Conservation (phyloP, 2,329 filamentous ascomycete genomes). For the Diaporthe destruens region DNA sequence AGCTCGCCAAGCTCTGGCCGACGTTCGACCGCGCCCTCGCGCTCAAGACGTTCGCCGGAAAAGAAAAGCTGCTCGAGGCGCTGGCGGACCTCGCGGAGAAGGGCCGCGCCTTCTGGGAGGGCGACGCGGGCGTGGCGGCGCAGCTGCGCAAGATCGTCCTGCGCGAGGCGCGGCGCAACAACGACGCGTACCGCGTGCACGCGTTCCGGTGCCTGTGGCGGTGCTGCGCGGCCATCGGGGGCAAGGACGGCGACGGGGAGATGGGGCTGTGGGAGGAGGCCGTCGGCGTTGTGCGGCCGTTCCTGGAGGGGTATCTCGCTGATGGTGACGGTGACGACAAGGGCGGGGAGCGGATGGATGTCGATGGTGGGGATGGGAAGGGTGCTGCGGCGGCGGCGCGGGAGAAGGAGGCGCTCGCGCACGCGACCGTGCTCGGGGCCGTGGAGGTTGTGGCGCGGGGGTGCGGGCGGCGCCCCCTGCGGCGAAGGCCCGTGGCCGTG, state of each 20-base stretch:
- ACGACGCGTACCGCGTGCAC: conserved; percentile 83
- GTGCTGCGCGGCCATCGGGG: conserved; percentile 68
- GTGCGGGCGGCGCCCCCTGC: conserved; percentile 59
- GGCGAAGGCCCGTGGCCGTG: conserved; percentile 52
- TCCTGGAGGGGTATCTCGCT: conserved; percentile 67
- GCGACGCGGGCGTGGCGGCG: conserved; percentile 65
- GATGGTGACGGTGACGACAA: conserved; percentile 66
- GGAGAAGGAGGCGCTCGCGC: conserved; percentile 54
- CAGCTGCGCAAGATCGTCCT: conserved; percentile 84
- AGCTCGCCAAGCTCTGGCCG: conserved; percentile 80
- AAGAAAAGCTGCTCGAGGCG: conserved; percentile 84
- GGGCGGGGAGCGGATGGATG: conserved; percentile 70
- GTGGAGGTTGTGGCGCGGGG: conserved; percentile 64
- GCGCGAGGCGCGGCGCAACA: conserved; percentile 92
- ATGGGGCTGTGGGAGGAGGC: conserved; percentile 78
- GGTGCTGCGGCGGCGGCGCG: conserved; percentile 47
- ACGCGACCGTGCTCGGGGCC: conserved; percentile 61
- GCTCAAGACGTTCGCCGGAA: conserved; percentile 93
- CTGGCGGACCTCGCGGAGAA: conserved; percentile 83
- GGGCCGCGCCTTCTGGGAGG: conserved; percentile 68
- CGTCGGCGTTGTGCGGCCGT: conserved; percentile 70
- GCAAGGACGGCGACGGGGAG: conserved; percentile 63
- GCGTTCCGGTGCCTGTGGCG: conserved; percentile 80
- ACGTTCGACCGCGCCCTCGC: conserved; percentile 83
- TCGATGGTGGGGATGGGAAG: conserved; percentile 61